Evolutionary conservation across 805 yeast genomes (phyloP), one percentile per base, ranked within the genome.

Genomic region (Aciculoconidium aculeatum): DNA sequence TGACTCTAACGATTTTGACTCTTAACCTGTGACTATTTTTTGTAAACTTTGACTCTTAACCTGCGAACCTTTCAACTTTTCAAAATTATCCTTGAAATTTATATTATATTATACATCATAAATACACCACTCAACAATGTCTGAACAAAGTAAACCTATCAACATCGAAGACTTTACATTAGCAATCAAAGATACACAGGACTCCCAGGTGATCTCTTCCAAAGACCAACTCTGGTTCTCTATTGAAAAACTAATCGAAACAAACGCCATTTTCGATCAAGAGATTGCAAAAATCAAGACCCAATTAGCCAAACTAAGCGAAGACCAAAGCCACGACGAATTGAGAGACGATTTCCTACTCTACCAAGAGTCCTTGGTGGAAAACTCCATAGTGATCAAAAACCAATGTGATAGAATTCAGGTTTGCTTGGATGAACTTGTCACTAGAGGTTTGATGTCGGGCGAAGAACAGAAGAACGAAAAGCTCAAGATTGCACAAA

Each of bases 131-230:
- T n/a, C n/a, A n/a, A 15, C 4, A 15, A 34, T 30, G 39, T 24
- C 35, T 7, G 30, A 23, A 14, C n/a, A 25, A 6, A 18, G 33
- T 6, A 21, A 18, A 13, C 40, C 40, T 6, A 29, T 39, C 2
- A 25, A 31, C 6, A 18, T 36, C 14, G 21, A 8, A 12, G 77
- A 77, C 35, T 76, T 77, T 45, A 54, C 42, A 10, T 53, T 52
- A 1, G 77, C 80, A 20, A 65, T 76, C n/a, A 65, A 61, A 11
- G 77, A 73, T 2, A 63, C 77, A 15, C 52, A 75, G 0, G 72
- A 67, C 23, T 69, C 58, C 47, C 53, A 42, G n/a, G 23, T 48
- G 3, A 13, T 22, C 14, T 22, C 37, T n/a, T 33, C 42, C 10
- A 32, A 36, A 20, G 26, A 25, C 3, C 43, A 48, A 22, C 25